A percentile compares a stretch with the other conserved stretches of the same genome.
Evolutionary conservation across 2,329 filamentous ascomycete species (phyloP).

Genomic region (Talaromyces sp.): DNA sequence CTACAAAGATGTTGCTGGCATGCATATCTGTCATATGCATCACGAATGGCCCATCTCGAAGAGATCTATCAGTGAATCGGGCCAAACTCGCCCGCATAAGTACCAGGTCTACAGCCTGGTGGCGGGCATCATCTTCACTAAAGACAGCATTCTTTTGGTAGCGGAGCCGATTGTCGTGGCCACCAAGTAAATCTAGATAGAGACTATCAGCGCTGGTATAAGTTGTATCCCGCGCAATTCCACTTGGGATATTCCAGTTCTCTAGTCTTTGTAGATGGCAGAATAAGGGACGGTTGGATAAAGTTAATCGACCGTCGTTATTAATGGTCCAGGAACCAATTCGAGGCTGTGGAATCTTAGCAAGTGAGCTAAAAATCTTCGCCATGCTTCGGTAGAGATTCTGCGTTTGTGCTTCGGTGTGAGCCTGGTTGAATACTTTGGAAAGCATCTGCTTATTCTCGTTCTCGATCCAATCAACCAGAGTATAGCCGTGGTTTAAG

Average conservation of each 20-base stretch:
- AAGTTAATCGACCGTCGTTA: neutral
- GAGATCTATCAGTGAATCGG: constrained; percentile 23
- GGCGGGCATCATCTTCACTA: neutral
- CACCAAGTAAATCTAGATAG: neutral
- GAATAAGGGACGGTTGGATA: neutral
- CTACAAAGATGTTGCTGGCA: constrained; percentile 31
- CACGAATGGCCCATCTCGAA: constrained; percentile 29
- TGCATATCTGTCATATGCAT: constrained; percentile 33
- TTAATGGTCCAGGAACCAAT: neutral
- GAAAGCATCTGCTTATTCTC: constrained; percentile 1
- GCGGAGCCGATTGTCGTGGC: neutral
- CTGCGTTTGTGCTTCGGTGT: neutral
- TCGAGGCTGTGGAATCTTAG: neutral
- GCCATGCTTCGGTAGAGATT: neutral
- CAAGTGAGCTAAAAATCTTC: neutral
- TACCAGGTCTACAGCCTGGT: neutral
- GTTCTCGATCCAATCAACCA: neutral
- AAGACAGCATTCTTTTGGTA: neutral
- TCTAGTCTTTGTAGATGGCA: neutral
- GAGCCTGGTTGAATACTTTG: neutral
- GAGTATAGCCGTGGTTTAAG: neutral
- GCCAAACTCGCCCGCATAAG: constrained; percentile 19
- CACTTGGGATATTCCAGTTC: neutral
- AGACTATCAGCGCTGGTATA: neutral
- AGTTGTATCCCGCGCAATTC: neutral